These are phyloP conservation scores for Globisporangium recalcitrans DNA, from an alignment of 352 stramenopile genomes.

Conservation along the genomic window DNA sequence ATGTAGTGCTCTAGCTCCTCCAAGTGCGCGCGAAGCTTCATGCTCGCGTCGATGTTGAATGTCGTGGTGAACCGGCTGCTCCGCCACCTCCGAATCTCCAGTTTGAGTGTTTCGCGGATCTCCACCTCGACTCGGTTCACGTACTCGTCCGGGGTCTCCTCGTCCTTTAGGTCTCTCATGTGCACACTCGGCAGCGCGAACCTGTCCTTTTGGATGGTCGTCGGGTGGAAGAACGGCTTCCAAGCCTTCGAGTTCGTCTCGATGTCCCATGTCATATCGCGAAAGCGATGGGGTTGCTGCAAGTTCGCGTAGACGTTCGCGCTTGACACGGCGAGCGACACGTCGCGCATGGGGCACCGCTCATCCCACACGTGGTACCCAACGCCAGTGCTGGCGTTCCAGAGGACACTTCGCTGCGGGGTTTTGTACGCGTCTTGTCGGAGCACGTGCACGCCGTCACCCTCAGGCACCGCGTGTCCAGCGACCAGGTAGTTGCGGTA, in stretches of 20 bases:
- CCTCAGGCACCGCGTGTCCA: slow-evolving; percentile 80
- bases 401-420: slow-evolving; percentile 60
- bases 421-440: slow-evolving; percentile 47
- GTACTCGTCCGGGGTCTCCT: slow-evolving; percentile 41
- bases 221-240: slow-evolving; percentile 74
- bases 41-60: slow-evolving; percentile 82
- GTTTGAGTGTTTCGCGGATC: slow-evolving; percentile 77
- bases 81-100: slow-evolving; percentile 86
- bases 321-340: slow-evolving; percentile 82
- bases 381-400: slow-evolving; percentile 84
- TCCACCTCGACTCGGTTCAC: slow-evolving; percentile 73
- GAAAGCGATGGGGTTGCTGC: slow-evolving; percentile 40
- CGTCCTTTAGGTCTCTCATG: slow-evolving; percentile 50
- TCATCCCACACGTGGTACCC: slow-evolving; percentile 72
- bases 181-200: slow-evolving; percentile 47
- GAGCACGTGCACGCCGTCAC: slow-evolving; percentile 86
- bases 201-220: slow-evolving; percentile 20
- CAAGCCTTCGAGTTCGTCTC: slow-evolving; percentile 73
- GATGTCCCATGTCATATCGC: slow-evolving; percentile 81
- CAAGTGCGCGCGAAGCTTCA: slow-evolving; percentile 74
- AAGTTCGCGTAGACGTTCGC: slow-evolving; percentile 91
- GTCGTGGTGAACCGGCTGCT: slow-evolving; percentile 72
- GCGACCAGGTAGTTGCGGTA: slow-evolving; percentile 79
- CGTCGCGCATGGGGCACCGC: slow-evolving; percentile 78
- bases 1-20: slow-evolving; percentile 55